Evolutionary conservation across 2,329 filamentous ascomycete genomes (phyloP), one percentile per base, ranked within the genome.

Genomic region (Scytalidium lignicola): DNA sequence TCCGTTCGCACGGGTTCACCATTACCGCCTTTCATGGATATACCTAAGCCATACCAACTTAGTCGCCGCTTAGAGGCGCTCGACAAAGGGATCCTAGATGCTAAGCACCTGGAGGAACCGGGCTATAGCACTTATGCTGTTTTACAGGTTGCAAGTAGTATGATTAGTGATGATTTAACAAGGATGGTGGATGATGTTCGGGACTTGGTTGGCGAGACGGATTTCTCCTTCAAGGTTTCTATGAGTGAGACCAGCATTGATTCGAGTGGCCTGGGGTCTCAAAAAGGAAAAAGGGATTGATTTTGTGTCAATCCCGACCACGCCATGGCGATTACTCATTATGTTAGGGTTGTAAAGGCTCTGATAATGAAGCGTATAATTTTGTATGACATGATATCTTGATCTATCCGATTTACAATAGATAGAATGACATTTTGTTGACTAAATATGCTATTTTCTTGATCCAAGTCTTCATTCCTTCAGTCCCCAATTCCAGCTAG

Each of bases 81-180:
- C 1, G 79, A 84, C 56, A 67, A 70, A 3, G 76, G 80, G 46
- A 81, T 89, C 12, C 62, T 89, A 17, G 80, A 78, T 55, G 68
- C 86, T 2, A 65, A 74, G 51, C 83, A 89, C 62, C 77, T 89
- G 52, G 76, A 81, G 2, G 83, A 89, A 62, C 83, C 83, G 0
- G 86, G 85, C 0, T 90, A 88, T 66, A 80, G 83, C 2, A 84
- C 85, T 46, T 90, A 90, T 67, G 85, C 86, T 0, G 84, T 89
- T 8, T 70, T 89, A 56, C 85, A 90, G 61, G 81, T 90, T 37
- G 85, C 83, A 53, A 85, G 80, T 47, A 74, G 79, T 48, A 81
- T 87, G 51, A 78, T 90, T 29, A 79, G 79, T 51, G 84, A 85
- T 57, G 86, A 90, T 65, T 65, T 90, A 37, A 77, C 80, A 53